phyloP scores from a whole-genome alignment of 495 filamentous ascomycete genomes.

The Podospora pseudoanserina region DNA sequence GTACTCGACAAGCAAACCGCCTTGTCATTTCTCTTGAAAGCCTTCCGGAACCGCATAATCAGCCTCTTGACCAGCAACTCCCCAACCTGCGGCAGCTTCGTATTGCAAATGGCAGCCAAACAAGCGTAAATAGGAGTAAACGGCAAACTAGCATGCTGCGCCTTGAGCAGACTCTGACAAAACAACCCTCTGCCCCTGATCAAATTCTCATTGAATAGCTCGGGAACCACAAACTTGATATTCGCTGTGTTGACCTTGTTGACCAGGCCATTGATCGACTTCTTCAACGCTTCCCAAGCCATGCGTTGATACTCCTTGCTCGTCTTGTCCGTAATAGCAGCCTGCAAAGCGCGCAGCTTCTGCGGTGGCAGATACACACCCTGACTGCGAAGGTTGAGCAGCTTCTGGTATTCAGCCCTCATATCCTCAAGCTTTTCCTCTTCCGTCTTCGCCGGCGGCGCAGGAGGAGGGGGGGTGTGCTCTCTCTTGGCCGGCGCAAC shows the following conservation, averaged over 20 bases:
- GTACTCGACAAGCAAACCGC: slow-evolving; percentile 86
- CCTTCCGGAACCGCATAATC: slow-evolving; percentile 89
- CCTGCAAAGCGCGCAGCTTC: slow-evolving; percentile 83
- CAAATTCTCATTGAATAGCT: slow-evolving; percentile 92
- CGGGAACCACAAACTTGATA: slow-evolving; percentile 94
- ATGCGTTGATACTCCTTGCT: slow-evolving; percentile 98
- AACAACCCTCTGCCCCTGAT: slow-evolving; percentile 87
- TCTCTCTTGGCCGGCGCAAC: slow-evolving; percentile 27
- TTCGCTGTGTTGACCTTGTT: slow-evolving; percentile 98
- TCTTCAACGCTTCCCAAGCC: slow-evolving; percentile 98
- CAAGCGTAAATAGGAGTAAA: slow-evolving; percentile 94
- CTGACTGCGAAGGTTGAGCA: slow-evolving; percentile 85
- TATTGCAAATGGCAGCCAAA: slow-evolving; percentile 95
- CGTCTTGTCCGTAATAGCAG: slow-evolving; percentile 91
- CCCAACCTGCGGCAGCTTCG: slow-evolving; percentile 90
- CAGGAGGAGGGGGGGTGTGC: slow-evolving; percentile 50
- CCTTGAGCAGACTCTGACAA: slow-evolving; percentile 95
- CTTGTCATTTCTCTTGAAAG: slow-evolving; percentile 95
- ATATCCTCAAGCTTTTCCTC: slow-evolving; percentile 76
- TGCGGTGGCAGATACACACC: slow-evolving; percentile 96
- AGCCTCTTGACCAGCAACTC: slow-evolving; percentile 84
- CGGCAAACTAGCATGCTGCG: slow-evolving; percentile 90
- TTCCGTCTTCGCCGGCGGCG: slow-evolving; percentile 58
- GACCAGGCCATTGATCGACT: slow-evolving; percentile 96
- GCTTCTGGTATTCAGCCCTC: slow-evolving; percentile 87